phyloP scores from a whole-genome alignment of 2,329 filamentous ascomycete species.

The Pestalotiopsis sp. region DNA sequence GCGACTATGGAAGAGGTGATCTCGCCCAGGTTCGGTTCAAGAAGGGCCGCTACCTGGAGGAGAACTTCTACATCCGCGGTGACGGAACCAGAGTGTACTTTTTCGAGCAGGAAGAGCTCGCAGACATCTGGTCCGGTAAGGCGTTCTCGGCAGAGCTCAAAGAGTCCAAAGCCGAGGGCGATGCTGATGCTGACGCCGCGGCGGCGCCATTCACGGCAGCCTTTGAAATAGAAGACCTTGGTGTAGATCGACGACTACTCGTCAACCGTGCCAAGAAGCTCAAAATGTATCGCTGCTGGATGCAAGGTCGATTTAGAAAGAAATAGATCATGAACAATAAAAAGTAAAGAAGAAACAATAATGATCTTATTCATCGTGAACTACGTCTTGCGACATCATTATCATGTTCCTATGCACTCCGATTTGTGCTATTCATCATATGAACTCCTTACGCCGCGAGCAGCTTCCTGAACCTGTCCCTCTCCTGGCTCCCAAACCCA shows the following conservation, averaged over 20 bases:
- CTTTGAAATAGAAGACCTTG: slow-evolving; percentile 79
- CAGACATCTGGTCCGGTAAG: slow-evolving; percentile 69
- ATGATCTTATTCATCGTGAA: neutral
- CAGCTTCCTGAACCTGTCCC: slow-evolving; percentile 41
- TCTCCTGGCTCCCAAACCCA: slow-evolving; percentile 54
- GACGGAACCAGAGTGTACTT: slow-evolving; percentile 98
- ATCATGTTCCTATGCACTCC: neutral
- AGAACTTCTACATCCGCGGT: slow-evolving; percentile 96
- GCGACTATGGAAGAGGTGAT: slow-evolving; percentile 95
- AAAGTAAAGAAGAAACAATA: neutral
- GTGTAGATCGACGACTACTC: slow-evolving; percentile 83
- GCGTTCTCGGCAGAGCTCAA: slow-evolving; percentile 24
- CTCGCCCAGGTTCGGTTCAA: slow-evolving; percentile 96
- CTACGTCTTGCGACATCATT: neutral
- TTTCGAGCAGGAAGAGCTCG: slow-evolving; percentile 85
- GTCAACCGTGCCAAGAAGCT: slow-evolving; percentile 88
- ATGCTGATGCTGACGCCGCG: slow-evolving; percentile 17
- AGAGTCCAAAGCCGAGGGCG: slow-evolving; percentile 13
- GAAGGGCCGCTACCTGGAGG: slow-evolving; percentile 89
- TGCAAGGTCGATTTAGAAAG: slow-evolving; percentile 82
- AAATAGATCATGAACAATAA: slow-evolving; percentile 40
- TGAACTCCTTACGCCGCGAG: slow-evolving; percentile 39
- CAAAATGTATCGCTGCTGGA: slow-evolving; percentile 99
- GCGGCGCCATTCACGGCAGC: slow-evolving; percentile 32
- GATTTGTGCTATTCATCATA: neutral